Conservation (phyloP, 495 filamentous ascomycete species). For the Polyplosphaeria fusca region DNA sequence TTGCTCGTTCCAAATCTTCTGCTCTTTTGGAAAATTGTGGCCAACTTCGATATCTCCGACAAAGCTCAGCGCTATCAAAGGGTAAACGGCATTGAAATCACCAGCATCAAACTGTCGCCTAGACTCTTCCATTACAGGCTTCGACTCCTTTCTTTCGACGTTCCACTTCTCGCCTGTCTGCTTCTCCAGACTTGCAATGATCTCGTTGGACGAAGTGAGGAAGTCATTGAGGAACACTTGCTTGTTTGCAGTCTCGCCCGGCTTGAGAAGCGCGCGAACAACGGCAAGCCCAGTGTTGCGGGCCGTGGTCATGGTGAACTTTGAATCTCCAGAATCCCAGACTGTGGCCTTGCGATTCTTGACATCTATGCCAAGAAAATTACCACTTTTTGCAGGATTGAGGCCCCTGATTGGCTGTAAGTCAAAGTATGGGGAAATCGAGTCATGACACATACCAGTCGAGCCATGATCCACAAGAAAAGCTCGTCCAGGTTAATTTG, state of each 20-base stretch:
- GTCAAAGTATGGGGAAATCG: neutral
- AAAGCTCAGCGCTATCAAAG: conserved; percentile 20
- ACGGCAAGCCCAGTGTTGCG: conserved; percentile 45
- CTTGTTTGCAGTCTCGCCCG: conserved; percentile 45
- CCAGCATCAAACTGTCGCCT: conserved; percentile 14
- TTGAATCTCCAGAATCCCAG: conserved; percentile 45
- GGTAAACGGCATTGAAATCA: conserved; percentile 8
- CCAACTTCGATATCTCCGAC: conserved; percentile 18
- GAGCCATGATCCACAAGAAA: conserved; percentile 49
- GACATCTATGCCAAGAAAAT: conserved; percentile 45
- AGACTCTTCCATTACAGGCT: neutral
- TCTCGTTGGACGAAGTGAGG: conserved; percentile 45
- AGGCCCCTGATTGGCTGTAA: conserved; percentile 20
- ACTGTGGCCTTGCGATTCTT: conserved; percentile 44
- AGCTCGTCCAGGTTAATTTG: conserved; percentile 48
- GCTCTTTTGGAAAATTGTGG: conserved; percentile 19
- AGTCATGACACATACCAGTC: conserved; percentile 47
- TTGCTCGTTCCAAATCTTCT: conserved; percentile 24
- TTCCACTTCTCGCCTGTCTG: conserved; percentile 43
- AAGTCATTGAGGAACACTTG: conserved; percentile 50
- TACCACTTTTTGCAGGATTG: conserved; percentile 9
- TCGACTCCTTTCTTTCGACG: conserved; percentile 23
- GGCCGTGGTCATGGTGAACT: conserved; percentile 44
- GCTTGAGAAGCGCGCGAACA: conserved; percentile 40
- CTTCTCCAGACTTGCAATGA: conserved; percentile 46